phyloP scores from a whole-genome alignment of 305 asterid genomes.

The Andrographis paniculata region DNA sequence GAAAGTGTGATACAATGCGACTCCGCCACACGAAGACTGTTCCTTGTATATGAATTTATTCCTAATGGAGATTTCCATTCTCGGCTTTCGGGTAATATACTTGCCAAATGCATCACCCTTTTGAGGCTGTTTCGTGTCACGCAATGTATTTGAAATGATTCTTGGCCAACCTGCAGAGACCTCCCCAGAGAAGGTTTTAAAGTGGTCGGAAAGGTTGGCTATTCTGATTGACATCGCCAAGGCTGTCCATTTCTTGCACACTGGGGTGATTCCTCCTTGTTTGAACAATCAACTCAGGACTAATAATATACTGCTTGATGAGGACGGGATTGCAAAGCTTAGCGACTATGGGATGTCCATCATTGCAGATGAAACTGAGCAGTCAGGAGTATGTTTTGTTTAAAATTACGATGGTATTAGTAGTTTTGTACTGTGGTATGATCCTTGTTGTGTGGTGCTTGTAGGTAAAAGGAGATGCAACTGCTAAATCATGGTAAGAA shows the following conservation, averaged over 20 bases:
- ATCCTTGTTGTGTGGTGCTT: constrained; percentile 15
- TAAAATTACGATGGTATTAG: constrained; percentile 9
- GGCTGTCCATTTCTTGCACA: constrained; percentile 89
- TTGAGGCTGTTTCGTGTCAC: background rate
- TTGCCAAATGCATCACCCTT: background rate
- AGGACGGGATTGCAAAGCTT: constrained; percentile 74
- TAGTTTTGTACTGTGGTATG: constrained; percentile 4
- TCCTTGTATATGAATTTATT: constrained; percentile 75
- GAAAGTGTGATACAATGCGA: constrained; percentile 63
- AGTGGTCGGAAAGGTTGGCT: constrained; percentile 83
- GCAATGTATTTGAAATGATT: background rate
- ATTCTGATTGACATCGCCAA: constrained; percentile 76
- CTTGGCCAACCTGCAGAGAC: constrained; percentile 34
- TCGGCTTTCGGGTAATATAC: constrained; percentile 65
- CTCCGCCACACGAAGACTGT: constrained; percentile 44
- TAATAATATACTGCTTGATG: constrained; percentile 69
- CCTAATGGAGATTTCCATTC: constrained; percentile 65
- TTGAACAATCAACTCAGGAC: constrained; percentile 62
- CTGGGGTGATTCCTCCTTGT: constrained; percentile 81
- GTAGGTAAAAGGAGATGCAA: constrained; percentile 62
- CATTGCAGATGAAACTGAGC: constrained; percentile 58
- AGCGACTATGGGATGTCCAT: constrained; percentile 93
- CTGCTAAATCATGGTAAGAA: constrained; percentile 48
- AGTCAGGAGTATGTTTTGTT: constrained; percentile 37
- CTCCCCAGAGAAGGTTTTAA: constrained; percentile 51